These are phyloP conservation scores for Arabis hirsuta DNA, from an alignment of 345 rosid species.

Conservation along the genomic window DNA sequence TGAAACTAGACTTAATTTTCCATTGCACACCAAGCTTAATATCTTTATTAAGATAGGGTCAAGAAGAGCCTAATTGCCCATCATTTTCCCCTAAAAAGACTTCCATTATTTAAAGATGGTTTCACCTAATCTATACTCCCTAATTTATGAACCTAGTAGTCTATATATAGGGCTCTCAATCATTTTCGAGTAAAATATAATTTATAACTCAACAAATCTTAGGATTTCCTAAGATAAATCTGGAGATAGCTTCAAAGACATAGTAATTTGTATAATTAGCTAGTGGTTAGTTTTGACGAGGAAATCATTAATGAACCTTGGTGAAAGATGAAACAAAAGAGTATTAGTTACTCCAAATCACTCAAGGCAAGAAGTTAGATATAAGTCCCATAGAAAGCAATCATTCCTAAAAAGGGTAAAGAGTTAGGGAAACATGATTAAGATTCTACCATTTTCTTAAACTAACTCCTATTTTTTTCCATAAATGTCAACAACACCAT, in stretches of 20 bases:
- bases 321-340: conserved; percentile 28
- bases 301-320: conserved; percentile 6
- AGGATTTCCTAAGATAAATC: conserved; percentile 23
- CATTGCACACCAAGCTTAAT: background rate
- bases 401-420: conserved; percentile 36
- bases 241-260: background rate
- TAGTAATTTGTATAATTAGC: conserved; percentile 27
- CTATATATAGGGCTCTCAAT: conserved; percentile 24
- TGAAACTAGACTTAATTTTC: background rate
- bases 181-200: background rate
- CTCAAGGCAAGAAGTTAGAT: conserved; percentile 30
- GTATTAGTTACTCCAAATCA: conserved; percentile 39
- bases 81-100: conserved; percentile 30
- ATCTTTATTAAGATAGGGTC: conserved; percentile 16
- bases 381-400: conserved; percentile 26
- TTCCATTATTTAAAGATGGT: background rate
- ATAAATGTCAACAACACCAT: conserved; percentile 30
- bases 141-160: conserved; percentile 16
- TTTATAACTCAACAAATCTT: conserved; percentile 17
- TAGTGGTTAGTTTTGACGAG: conserved; percentile 15
- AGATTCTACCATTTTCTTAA: conserved; percentile 28
- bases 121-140: conserved; percentile 20
- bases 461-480: conserved; percentile 17
- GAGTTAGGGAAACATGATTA: conserved; percentile 27
- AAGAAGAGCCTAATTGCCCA: conserved; percentile 25